Evolutionary conservation across 345 rosid species (phyloP).

Genomic region (Citrus sp.): DNA sequence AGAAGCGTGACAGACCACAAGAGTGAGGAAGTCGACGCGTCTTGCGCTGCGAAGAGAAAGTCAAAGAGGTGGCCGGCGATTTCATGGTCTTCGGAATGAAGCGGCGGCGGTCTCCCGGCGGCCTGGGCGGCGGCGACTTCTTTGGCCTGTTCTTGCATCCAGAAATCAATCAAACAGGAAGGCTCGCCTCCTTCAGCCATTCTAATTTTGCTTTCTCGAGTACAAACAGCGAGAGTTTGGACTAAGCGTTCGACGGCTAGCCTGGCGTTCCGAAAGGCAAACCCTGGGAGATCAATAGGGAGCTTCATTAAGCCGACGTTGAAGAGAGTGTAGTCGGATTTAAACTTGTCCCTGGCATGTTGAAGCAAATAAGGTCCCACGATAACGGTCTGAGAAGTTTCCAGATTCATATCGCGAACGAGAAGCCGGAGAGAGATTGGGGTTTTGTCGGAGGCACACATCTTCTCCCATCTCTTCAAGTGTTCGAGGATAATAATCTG

Average conservation of each 20-base stretch:
- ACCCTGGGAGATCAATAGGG: conserved; percentile 70
- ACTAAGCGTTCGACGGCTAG: conserved; percentile 58
- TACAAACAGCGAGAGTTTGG: conserved; percentile 41
- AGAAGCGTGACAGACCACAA: conserved; percentile 76
- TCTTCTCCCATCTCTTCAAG: conserved; percentile 45
- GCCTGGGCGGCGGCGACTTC: conserved; percentile 32
- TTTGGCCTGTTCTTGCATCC: conserved; percentile 64
- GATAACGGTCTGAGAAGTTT: conserved; percentile 85
- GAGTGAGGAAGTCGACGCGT: conserved; percentile 85
- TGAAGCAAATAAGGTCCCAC: conserved; percentile 59
- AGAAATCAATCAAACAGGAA: conserved; percentile 66
- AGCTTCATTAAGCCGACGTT: conserved; percentile 69
- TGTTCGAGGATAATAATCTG: conserved; percentile 66
- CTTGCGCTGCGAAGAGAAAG: conserved; percentile 84
- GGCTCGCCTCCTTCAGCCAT: conserved; percentile 59
- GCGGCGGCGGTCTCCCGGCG: conserved; percentile 35
- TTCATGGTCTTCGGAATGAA: conserved; percentile 44
- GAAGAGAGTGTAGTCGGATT: conserved; percentile 66
- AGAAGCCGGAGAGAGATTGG: conserved; percentile 42
- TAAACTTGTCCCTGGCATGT: conserved; percentile 38
- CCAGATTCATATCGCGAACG: conserved; percentile 75
- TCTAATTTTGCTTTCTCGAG: conserved; percentile 42
- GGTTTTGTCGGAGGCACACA: neutral
- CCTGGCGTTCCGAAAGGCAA: conserved; percentile 64
- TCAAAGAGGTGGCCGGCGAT: conserved; percentile 73